A percentile compares a stretch with the other conserved stretches of the same genome.
Evolutionary conservation across 768 basidiomycete species (phyloP).

Genomic region (Kwoniella sp.): DNA sequence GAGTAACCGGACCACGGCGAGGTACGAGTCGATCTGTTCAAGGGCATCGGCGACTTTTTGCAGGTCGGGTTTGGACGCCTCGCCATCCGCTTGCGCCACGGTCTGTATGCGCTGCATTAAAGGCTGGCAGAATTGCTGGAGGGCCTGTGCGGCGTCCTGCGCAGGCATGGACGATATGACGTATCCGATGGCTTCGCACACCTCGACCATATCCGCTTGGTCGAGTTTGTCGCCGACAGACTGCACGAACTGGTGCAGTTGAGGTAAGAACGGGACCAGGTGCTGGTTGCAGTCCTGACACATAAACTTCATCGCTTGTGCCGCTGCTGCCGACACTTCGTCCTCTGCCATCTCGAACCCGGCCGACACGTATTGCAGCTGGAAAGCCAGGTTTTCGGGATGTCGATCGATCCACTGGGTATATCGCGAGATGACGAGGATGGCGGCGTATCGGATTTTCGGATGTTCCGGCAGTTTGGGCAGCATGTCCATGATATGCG

Average conservation of each 20-base stretch:
- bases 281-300: constrained; percentile 97
- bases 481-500: constrained; percentile 91
- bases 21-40: constrained; percentile 89
- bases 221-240: constrained; percentile 71
- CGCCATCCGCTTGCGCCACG: constrained; percentile 56
- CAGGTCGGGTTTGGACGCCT: constrained; percentile 67
- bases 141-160: constrained; percentile 75
- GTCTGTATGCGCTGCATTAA: constrained; percentile 72
- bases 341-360: constrained; percentile 71
- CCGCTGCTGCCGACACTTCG: constrained; percentile 88
- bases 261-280: constrained; percentile 83
- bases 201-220: constrained; percentile 83
- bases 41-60: constrained; percentile 72
- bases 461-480: constrained; percentile 85
- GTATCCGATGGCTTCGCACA: constrained; percentile 92
- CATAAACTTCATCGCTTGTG: constrained; percentile 91
- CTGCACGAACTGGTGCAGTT: constrained; percentile 80
- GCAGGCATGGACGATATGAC: constrained; percentile 93
- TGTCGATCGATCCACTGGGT: constrained; percentile 93
- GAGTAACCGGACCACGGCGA: constrained; percentile 72
- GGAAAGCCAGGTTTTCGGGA: constrained; percentile 75
- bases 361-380: constrained; percentile 83
- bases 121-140: constrained; percentile 80
- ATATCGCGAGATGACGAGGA: constrained; percentile 90
- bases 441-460: constrained; percentile 86